Conservation (phyloP, 2,329 filamentous ascomycete genomes). For the Chrysoporthe puriensis region DNA sequence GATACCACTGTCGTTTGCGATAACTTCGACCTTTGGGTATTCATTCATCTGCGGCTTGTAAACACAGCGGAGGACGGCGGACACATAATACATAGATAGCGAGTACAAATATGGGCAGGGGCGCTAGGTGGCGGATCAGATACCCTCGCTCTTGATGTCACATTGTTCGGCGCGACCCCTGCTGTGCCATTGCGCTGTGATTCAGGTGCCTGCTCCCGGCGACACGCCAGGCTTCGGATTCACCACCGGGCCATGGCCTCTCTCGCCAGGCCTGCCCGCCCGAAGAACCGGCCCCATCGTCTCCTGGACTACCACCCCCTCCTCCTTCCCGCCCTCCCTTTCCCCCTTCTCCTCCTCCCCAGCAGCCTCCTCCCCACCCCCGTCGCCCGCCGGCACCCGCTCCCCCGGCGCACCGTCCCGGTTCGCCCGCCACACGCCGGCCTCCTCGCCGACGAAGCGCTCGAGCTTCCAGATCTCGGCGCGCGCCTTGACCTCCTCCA, state of each 20-base stretch:
- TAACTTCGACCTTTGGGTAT: background rate
- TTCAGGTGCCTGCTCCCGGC: background rate
- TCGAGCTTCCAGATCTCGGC: constrained; percentile 98
- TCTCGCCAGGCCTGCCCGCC: constrained; percentile 21
- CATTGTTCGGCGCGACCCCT: background rate
- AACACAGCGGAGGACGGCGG: background rate
- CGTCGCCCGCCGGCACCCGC: constrained; percentile 37
- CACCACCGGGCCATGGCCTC: constrained; percentile 26
- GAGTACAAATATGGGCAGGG: background rate
- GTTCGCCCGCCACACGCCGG: constrained; percentile 85
- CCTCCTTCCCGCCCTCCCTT: no score
- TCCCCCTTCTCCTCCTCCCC: background rate
- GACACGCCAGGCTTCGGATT: constrained; percentile 9
- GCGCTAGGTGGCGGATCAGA: background rate
- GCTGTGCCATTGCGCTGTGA: background rate
- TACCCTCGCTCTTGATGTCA: background rate
- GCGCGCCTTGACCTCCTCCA: constrained; percentile 82
- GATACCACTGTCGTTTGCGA: background rate
- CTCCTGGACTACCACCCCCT: background rate
- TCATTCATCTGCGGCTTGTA: background rate
- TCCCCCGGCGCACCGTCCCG: constrained; percentile 69
- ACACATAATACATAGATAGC: background rate
- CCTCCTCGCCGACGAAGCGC: constrained; percentile 73
- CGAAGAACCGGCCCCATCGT: constrained; percentile 19
- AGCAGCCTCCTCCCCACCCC: background rate